Percentiles rank a stretch among this genome's conserved stretches.
These are phyloP conservation scores for Ascosphaera pollenicola DNA, from an alignment of 2,329 filamentous ascomycete genomes.

Conservation along the genomic window DNA sequence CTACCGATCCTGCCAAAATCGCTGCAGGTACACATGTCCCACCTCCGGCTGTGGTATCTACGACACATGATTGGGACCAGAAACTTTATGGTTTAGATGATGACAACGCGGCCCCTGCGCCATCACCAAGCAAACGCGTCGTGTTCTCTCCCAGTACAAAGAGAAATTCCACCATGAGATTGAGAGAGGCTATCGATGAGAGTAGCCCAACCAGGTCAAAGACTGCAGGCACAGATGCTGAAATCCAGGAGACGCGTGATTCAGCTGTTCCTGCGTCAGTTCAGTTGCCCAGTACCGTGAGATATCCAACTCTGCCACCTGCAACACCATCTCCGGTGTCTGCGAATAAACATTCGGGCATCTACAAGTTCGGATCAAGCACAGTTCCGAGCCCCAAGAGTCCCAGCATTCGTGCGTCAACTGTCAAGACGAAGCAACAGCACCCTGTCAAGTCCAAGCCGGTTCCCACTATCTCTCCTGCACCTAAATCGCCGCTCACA, in stretches of 20 bases:
- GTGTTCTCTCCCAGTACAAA: conserved; percentile 57
- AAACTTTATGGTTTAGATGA: conserved; percentile 10
- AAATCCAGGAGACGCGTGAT: conserved; percentile 9
- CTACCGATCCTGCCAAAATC: conserved; percentile 34
- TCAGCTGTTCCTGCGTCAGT: too few species aligned
- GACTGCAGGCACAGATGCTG: conserved; percentile 9
- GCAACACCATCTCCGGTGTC: conserved; percentile 12
- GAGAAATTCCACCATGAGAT: conserved; percentile 3
- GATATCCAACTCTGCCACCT: conserved; percentile 16
- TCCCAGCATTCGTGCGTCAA: not conserved
- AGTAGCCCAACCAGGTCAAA: conserved; percentile 22
- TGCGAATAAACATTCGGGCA: too few species aligned
- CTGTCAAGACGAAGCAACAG: not conserved
- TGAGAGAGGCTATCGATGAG: conserved; percentile 14
- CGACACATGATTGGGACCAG: conserved; percentile 2
- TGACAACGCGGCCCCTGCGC: conserved; percentile 27
- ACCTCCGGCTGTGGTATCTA: conserved; percentile 12
- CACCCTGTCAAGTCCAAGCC: not conserved
- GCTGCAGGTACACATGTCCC: conserved; percentile 34
- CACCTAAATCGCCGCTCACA: not conserved
- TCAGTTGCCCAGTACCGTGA: too few species aligned
- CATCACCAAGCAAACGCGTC: conserved; percentile 56
- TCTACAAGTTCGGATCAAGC: not conserved
- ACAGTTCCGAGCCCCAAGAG: not conserved
- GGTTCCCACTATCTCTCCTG: not conserved